phyloP scores from a whole-genome alignment of 2,329 filamentous ascomycete genomes.

The Chalara sp. region DNA sequence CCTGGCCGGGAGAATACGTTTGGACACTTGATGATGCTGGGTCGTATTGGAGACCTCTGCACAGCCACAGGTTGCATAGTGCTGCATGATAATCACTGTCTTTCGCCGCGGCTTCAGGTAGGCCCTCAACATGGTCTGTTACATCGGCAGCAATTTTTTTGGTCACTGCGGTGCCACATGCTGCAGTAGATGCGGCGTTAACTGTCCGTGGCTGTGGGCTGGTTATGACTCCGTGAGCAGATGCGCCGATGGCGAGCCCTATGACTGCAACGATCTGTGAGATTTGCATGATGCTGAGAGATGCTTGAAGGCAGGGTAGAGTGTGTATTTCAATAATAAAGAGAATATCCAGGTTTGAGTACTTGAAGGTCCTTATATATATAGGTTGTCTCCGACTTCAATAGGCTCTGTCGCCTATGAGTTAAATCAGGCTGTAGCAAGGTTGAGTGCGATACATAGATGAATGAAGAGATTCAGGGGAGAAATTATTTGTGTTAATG shows the following conservation, averaged over 20 bases:
- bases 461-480: no score
- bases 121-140: not conserved
- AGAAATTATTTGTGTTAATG: no score
- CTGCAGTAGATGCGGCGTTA: not conserved
- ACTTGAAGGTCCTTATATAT: no score
- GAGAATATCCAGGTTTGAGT: no score
- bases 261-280: not conserved
- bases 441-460: no score
- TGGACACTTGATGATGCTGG: not conserved
- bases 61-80: not conserved
- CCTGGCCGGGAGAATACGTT: not conserved
- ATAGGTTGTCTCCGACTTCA: no score
- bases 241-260: not conserved
- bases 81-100: not conserved
- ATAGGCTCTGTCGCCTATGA: no score
- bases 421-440: no score
- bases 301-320: no score
- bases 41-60: not conserved
- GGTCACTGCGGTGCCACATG: not conserved
- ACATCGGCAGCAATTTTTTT: not conserved
- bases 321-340: no score
- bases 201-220: not conserved
- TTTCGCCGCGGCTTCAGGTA: not conserved
- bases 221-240: not conserved
- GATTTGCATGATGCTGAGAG: not conserved